Base-by-base conservation (phyloP, 2,329 filamentous ascomycete species). In the Penicillium sp. region DNA sequence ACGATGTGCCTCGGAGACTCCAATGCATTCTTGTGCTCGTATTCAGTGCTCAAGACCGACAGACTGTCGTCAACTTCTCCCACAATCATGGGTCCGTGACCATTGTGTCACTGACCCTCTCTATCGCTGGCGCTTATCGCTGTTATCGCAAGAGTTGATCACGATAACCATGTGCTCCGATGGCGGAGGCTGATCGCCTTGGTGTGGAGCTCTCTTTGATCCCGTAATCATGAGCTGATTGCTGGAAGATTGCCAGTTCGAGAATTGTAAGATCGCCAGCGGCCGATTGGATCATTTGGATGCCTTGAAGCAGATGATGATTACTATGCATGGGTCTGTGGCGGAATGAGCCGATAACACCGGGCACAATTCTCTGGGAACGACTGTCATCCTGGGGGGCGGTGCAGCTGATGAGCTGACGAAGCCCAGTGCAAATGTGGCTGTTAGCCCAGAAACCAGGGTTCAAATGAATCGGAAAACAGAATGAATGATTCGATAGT, bases 101-200 rank as follows among this genome's bases (percentile, higher is more conserved):
- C 35, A 9, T 15, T 41, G 9, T 15, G 13, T 41, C 35, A 5
- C 35, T 41, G 35, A 15, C 35, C 35, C 35, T 41, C 35, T 41
- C 17, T 41, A 41, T 41, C 35, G 13, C n/a, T 54, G 45, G 21
- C 5, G 7, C n/a, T 47, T 47, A 1, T 41, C 15, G 35, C 35
- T 41, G 35, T 13, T 41, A 41, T 41, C 35, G 35, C 35, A 41
- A 41, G 11, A 15, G 15, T 45, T 31, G 45, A 57, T 57, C 55
- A 45, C 48, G 60, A 61, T 58, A 61, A 48, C 54, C 17, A 53
- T 31, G 48, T 38, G n/a, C 44, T 62, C 60, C 60, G 60, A 58
- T 53, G 13, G 31, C 60, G 60, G 60, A 62, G 35, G 35, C 35
- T 41, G 35, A 41, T 41, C 13, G 35, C 35, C 35, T 41, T 15